phyloP scores from a whole-genome alignment of 2,329 filamentous ascomycete genomes.

The Botrytis aclada region DNA sequence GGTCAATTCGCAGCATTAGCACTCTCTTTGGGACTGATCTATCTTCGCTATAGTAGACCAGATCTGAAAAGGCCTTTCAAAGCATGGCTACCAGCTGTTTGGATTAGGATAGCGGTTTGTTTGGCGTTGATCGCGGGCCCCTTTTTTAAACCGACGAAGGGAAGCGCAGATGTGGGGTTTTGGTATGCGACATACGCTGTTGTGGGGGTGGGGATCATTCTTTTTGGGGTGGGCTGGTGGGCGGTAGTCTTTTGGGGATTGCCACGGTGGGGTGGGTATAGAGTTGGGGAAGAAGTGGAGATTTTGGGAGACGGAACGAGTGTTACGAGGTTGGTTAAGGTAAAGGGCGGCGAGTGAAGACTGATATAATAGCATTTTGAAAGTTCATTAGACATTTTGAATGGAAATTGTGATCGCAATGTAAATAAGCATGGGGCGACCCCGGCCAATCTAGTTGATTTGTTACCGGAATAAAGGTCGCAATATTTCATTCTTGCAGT shows the following conservation, averaged over 20 bases:
- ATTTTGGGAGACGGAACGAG: conserved; percentile 64
- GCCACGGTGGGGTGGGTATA: conserved; percentile 58
- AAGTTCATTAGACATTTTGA: not conserved
- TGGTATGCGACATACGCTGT: conserved; percentile 55
- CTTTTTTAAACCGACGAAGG: conserved; percentile 41
- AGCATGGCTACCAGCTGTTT: conserved; percentile 35
- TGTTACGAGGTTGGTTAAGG: conserved; percentile 54
- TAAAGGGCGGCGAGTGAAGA: conserved; percentile 18
- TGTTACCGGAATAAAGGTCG: not conserved
- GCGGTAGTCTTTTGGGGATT: conserved; percentile 61
- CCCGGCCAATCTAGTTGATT: not conserved
- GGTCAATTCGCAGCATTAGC: conserved; percentile 44
- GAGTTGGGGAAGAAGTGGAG: conserved; percentile 58
- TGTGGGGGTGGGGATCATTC: conserved; percentile 50
- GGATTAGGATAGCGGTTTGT: conserved; percentile 34
- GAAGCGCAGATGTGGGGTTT: conserved; percentile 44
- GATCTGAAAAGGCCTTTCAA: conserved; percentile 35
- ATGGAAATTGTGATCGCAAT: not conserved
- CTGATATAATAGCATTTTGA: not conserved
- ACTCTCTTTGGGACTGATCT: conserved; percentile 34
- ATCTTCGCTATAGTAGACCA: conserved; percentile 56
- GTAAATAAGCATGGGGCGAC: not conserved
- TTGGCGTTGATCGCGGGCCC: conserved; percentile 38
- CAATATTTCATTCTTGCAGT: not conserved
- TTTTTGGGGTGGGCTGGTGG: conserved; percentile 64